Conservation (phyloP, 805 yeast genomes). For the Metschnikowia henanensis region DNA sequence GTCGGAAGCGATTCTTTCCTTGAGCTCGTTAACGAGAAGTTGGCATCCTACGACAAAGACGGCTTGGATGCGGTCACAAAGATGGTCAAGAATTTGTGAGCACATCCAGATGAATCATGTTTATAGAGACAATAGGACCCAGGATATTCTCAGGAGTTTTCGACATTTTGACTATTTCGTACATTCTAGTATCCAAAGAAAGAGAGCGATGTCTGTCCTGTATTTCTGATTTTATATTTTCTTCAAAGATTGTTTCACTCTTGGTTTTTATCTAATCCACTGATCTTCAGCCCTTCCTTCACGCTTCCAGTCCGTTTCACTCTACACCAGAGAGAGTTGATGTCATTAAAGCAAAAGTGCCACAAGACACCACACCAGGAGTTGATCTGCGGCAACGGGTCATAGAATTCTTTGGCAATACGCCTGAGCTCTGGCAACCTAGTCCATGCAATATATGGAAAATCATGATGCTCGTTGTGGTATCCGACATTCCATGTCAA, state of each 20-base stretch:
- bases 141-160: no score
- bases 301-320: slow-evolving; percentile 61
- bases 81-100: slow-evolving; percentile 54
- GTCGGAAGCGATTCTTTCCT: slow-evolving; percentile 64
- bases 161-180: background rate
- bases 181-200: no score
- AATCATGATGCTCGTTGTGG: slow-evolving; percentile 95
- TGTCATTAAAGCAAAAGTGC: slow-evolving; percentile 66
- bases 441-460: slow-evolving; percentile 93
- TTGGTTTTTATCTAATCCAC: slow-evolving; percentile 19
- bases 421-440: slow-evolving; percentile 60
- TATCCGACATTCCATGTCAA: slow-evolving; percentile 93
- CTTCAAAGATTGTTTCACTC: background rate
- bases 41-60: slow-evolving; percentile 41
- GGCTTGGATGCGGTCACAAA: slow-evolving; percentile 68
- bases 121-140: no score
- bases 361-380: slow-evolving; percentile 79
- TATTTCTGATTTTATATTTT: no score
- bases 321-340: slow-evolving; percentile 75
- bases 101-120: no score
- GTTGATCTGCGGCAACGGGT: slow-evolving; percentile 70
- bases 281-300: slow-evolving; percentile 32
- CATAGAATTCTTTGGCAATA: slow-evolving; percentile 80
- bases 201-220: no score
- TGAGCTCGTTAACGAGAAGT: slow-evolving; percentile 40